Evolutionary conservation across 768 basidiomycete genomes (phyloP).

Genomic region (Amanita rimosa): DNA sequence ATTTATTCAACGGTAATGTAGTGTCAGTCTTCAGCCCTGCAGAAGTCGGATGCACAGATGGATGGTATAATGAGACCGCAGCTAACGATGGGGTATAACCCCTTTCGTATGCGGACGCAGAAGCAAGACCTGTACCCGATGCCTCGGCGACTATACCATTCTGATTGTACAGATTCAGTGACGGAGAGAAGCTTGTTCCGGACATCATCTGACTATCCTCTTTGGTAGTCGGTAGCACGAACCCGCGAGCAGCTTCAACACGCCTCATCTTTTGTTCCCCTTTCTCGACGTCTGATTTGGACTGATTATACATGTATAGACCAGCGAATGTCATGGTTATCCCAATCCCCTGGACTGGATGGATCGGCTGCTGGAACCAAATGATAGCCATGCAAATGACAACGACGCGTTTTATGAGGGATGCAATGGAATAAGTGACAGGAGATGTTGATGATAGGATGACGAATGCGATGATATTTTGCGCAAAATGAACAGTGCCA

Average conservation of each 20-base stretch:
- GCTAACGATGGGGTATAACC: slow-evolving; percentile 22
- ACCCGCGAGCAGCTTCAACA: slow-evolving; percentile 58
- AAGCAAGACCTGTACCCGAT: slow-evolving; percentile 23
- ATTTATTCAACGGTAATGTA: slow-evolving; percentile 9
- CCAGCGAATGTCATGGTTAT: slow-evolving; percentile 85
- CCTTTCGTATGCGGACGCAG: slow-evolving; percentile 24
- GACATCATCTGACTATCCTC: slow-evolving; percentile 42
- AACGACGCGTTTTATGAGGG: slow-evolving; percentile 92
- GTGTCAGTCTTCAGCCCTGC: slow-evolving; percentile 1
- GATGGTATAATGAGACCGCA: slow-evolving; percentile 11
- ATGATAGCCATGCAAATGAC: slow-evolving; percentile 97
- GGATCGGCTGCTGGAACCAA: slow-evolving; percentile 88
- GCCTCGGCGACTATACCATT: slow-evolving; percentile 14
- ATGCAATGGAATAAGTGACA: slow-evolving; percentile 98
- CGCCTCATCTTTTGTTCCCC: slow-evolving; percentile 84
- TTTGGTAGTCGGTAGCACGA: slow-evolving; percentile 60
- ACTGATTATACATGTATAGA: slow-evolving; percentile 91
- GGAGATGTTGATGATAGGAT: slow-evolving; percentile 94
- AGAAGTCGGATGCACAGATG: slow-evolving; percentile 6
- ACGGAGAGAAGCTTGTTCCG: slow-evolving; percentile 25
- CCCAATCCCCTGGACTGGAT: slow-evolving; percentile 79
- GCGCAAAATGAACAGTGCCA: slow-evolving; percentile 91
- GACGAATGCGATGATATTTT: slow-evolving; percentile 96
- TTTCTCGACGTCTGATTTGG: slow-evolving; percentile 85
- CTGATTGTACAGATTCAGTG: slow-evolving; percentile 11